These are phyloP conservation scores for Brassica napus DNA, from an alignment of 345 rosid species.

Conservation along the genomic window DNA sequence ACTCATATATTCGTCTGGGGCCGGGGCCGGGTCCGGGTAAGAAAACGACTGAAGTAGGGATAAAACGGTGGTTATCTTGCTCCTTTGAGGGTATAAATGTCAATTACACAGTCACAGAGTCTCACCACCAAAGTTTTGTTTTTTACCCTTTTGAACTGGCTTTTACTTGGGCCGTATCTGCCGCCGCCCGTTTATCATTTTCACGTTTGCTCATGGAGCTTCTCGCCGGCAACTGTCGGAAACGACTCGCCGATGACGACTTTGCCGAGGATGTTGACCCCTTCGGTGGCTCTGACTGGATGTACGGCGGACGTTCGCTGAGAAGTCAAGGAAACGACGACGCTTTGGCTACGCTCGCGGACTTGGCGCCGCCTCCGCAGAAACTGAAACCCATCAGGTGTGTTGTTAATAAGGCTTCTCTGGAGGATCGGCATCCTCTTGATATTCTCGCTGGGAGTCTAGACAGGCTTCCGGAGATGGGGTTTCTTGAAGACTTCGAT, in stretches of 20 bases:
- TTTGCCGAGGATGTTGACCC: conserved; percentile 49
- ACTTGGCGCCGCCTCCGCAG: conserved; percentile 51
- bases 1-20: neutral
- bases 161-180: conserved; percentile 1
- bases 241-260: conserved; percentile 26
- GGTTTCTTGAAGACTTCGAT: conserved; percentile 38
- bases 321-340: conserved; percentile 24
- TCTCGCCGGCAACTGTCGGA: conserved; percentile 53
- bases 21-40: neutral
- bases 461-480: conserved; percentile 41
- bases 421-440: conserved; percentile 32
- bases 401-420: conserved; percentile 34
- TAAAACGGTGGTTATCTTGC: conserved; percentile 17
- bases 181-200: conserved; percentile 16
- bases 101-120: conserved; percentile 6
- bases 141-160: conserved; percentile 35
- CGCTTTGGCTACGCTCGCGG: conserved; percentile 38
- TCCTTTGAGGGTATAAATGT: conserved; percentile 17
- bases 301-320: conserved; percentile 36
- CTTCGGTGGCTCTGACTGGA: conserved; percentile 38
- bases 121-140: neutral
- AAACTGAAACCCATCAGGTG: conserved; percentile 68
- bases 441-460: conserved; percentile 41
- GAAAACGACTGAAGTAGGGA: conserved; percentile 14
- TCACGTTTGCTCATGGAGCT: conserved; percentile 50